A percentile compares a stretch with the other conserved stretches of the same genome.
Conservation (phyloP, 805 yeast species). For the Saccharomycopsis amapae region DNA sequence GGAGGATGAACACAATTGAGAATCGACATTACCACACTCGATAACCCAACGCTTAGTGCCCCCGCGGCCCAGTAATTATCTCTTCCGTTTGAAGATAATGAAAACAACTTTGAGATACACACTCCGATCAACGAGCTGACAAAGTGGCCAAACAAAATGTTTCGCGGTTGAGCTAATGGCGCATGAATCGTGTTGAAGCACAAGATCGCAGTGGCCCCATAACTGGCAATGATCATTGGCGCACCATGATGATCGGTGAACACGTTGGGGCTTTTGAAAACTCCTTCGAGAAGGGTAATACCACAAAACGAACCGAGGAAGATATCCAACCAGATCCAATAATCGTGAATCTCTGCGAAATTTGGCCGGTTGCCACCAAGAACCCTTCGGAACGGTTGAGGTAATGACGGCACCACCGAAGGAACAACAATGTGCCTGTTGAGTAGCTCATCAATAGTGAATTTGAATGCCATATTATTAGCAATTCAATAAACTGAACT, state of each 20-base stretch:
- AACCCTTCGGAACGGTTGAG: slow-evolving; percentile 31
- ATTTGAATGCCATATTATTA: slow-evolving; percentile 6
- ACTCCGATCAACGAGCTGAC: slow-evolving; percentile 47
- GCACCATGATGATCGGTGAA: slow-evolving; percentile 34
- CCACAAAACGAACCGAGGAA: slow-evolving; percentile 42
- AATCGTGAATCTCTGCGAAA: slow-evolving; percentile 30
- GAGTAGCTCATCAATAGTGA: slow-evolving; percentile 9
- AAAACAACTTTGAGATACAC: slow-evolving; percentile 47
- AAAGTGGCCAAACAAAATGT: slow-evolving; percentile 50
- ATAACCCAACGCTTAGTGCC: slow-evolving; percentile 47
- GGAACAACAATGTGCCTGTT: slow-evolving; percentile 4
- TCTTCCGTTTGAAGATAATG: slow-evolving; percentile 35
- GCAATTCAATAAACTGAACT: no score
- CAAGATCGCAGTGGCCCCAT: slow-evolving; percentile 59
- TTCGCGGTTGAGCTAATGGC: slow-evolving; percentile 62
- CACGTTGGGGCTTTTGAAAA: slow-evolving; percentile 34
- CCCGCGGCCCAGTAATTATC: slow-evolving; percentile 51
- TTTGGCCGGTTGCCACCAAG: slow-evolving; percentile 31
- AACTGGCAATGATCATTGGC: slow-evolving; percentile 45
- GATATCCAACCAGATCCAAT: slow-evolving; percentile 40
- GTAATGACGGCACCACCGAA: slow-evolving; percentile 29
- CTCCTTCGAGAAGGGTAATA: slow-evolving; percentile 38
- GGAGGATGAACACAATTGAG: slow-evolving; percentile 63
- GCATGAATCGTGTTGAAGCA: slow-evolving; percentile 47
- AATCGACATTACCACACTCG: slow-evolving; percentile 47